phyloP scores from a whole-genome alignment of 1,284 basidiomycete species.

The Rugosomyces carneus region DNA sequence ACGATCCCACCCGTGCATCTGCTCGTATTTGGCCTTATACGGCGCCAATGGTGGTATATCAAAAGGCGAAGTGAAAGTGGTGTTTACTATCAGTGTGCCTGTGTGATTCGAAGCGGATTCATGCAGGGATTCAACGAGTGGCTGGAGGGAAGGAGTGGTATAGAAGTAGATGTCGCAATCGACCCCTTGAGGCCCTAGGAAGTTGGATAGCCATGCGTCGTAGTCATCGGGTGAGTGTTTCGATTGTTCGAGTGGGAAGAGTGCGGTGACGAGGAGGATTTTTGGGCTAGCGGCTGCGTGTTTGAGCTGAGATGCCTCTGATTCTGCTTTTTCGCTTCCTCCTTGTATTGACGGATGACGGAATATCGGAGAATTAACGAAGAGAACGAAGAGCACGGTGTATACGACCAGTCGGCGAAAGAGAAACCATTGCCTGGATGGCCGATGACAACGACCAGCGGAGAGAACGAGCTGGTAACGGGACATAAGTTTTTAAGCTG shows the following conservation, averaged over 20 bases:
- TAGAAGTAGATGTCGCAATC: constrained; percentile 48
- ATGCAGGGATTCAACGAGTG: constrained; percentile 25
- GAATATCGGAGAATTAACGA: no score
- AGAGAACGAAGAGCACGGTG: no score
- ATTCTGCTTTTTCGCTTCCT: no score
- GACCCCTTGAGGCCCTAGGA: constrained; percentile 31
- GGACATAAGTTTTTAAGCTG: no score
- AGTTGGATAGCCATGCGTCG: constrained; percentile 33
- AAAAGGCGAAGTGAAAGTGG: constrained; percentile 37
- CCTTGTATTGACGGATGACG: no score
- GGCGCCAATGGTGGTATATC: constrained; percentile 38
- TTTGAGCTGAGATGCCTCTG: no score
- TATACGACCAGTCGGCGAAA: no score
- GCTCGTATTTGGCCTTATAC: constrained; percentile 28
- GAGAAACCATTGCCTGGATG: no score
- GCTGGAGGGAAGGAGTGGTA: constrained; percentile 35
- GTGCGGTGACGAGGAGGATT: constrained; percentile 46
- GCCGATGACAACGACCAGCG: no score
- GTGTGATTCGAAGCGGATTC: constrained; percentile 23
- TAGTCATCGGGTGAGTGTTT: constrained; percentile 45
- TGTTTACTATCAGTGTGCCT: constrained; percentile 22
- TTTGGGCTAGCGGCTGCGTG: constrained; percentile 5
- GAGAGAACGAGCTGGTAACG: no score
- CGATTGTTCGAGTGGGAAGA: constrained; percentile 43
- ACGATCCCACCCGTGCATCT: constrained; percentile 38